A percentile compares a stretch with the other conserved stretches of the same genome.
Evolutionary conservation across 1,284 basidiomycete species (phyloP).

Genomic region (Ceratobasidium sp.): DNA sequence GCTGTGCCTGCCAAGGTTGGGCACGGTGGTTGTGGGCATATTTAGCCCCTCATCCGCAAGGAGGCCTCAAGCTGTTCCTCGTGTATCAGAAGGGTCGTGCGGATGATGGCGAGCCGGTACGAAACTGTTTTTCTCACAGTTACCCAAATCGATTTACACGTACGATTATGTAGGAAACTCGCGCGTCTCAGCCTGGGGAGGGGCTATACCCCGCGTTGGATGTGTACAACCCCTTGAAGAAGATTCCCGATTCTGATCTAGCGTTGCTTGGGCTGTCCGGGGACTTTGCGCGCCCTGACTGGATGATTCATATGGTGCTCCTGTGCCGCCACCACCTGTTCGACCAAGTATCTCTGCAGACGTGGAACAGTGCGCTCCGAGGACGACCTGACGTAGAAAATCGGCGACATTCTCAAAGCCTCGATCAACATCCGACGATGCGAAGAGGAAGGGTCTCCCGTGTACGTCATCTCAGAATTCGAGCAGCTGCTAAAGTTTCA

Average conservation of each 20-base stretch:
- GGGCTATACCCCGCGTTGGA: constrained; percentile 89
- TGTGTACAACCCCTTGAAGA: constrained; percentile 92
- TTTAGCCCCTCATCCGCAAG: constrained; percentile 92
- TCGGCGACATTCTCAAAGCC: constrained; percentile 97
- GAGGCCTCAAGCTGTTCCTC: constrained; percentile 97
- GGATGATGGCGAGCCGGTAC: constrained; percentile 82
- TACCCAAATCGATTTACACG: constrained; percentile 18
- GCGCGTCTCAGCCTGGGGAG: constrained; percentile 91
- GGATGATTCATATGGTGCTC: constrained; percentile 99
- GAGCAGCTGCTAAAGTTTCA: constrained; percentile 98
- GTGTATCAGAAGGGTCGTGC: constrained; percentile 95
- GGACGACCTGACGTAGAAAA: constrained; percentile 98
- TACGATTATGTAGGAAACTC: constrained; percentile 71
- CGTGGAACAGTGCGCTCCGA: constrained; percentile 95
- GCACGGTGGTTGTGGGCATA: constrained; percentile 96
- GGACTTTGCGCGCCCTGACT: constrained; percentile 96
- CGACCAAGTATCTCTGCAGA: constrained; percentile 98
- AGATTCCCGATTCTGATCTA: constrained; percentile 93
- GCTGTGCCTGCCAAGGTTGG: constrained; percentile 76
- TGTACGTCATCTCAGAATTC: constrained; percentile 95
- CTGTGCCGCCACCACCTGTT: constrained; percentile 97
- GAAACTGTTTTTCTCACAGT: constrained; percentile 55
- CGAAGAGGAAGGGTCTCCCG: constrained; percentile 97
- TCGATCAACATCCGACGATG: constrained; percentile 92
- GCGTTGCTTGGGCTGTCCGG: constrained; percentile 92